A percentile compares a stretch with the other conserved stretches of the same genome.
Conservation (phyloP, 306 rosid genomes). For the Vigna hirtella region DNA sequence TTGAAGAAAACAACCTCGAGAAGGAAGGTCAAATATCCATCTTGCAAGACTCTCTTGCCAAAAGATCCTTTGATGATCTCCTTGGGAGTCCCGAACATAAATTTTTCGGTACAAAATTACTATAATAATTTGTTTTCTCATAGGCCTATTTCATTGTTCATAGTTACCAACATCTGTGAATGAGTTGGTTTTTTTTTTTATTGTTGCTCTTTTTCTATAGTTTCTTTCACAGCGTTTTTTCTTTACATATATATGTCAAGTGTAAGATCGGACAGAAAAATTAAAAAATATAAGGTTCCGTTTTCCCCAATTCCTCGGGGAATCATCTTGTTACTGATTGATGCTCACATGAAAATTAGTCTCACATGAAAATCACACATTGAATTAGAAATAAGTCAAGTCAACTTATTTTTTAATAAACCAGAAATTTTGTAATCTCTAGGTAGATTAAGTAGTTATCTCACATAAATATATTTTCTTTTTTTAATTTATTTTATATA, state of each 20-base stretch:
- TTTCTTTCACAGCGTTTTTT: slow-evolving; percentile 34
- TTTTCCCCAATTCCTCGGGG: neutral
- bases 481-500: too few species aligned
- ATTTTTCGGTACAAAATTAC: slow-evolving; percentile 56
- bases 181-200: slow-evolving; percentile 28
- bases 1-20: slow-evolving; percentile 77
- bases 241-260: slow-evolving; percentile 22
- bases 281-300: slow-evolving; percentile 30
- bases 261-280: slow-evolving; percentile 38
- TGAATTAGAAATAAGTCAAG: too few species aligned
- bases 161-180: slow-evolving; percentile 54
- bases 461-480: too few species aligned
- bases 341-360: neutral
- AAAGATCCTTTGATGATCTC: slow-evolving; percentile 73
- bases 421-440: too few species aligned
- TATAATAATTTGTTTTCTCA: slow-evolving; percentile 29
- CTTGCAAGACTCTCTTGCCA: slow-evolving; percentile 73
- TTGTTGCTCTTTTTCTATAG: slow-evolving; percentile 5
- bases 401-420: too few species aligned
- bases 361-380: too few species aligned
- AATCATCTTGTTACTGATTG: neutral
- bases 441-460: too few species aligned
- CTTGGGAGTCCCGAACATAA: slow-evolving; percentile 69
- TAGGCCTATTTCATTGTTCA: slow-evolving; percentile 58
- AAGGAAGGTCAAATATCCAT: slow-evolving; percentile 96